phyloP scores from a whole-genome alignment of 176 grass and related monocot species.

The Aegilops tauschii region DNA sequence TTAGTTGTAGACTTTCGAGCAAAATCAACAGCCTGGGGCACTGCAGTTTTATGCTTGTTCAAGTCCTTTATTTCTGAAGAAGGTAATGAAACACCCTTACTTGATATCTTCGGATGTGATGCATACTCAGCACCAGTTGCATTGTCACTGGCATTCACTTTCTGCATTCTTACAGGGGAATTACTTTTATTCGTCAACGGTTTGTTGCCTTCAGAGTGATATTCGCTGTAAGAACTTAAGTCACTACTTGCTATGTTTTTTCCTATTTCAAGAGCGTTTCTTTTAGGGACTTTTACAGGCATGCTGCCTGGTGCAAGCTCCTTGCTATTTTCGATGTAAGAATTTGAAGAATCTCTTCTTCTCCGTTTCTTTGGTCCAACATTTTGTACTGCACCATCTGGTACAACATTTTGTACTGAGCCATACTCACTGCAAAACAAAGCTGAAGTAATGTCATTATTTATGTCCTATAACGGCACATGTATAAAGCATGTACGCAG shows the following conservation, averaged over 20 bases:
- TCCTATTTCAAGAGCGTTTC: constrained; percentile 6
- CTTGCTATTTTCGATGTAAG: constrained; percentile 36
- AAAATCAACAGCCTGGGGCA: constrained; percentile 4
- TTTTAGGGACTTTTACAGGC: constrained; percentile 38
- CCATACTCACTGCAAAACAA: constrained; percentile 53
- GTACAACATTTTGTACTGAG: constrained; percentile 36
- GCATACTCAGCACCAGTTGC: constrained; percentile 19
- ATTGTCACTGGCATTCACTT: constrained; percentile 35
- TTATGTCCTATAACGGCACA: neutral
- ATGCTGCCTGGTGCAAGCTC: constrained; percentile 22
- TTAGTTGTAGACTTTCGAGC: constrained; percentile 26
- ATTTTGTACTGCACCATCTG: constrained; percentile 37
- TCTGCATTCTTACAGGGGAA: constrained; percentile 24
- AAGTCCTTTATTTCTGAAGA: constrained; percentile 48
- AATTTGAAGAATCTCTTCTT: constrained; percentile 55
- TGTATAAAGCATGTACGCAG: neutral
- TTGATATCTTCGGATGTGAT: constrained; percentile 28
- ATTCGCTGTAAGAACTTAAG: constrained; percentile 27
- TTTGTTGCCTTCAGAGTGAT: constrained; percentile 37
- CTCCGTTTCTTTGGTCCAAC: constrained; percentile 63
- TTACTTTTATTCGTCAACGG: constrained; percentile 30
- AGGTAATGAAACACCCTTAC: constrained; percentile 43
- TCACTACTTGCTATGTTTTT: constrained; percentile 22
- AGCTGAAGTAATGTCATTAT: constrained; percentile 24
- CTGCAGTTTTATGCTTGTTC: constrained; percentile 36